A percentile compares a stretch with the other conserved stretches of the same genome.
Evolutionary conservation across 441 rosid genomes (phyloP).

Genomic region (Croton setiger): DNA sequence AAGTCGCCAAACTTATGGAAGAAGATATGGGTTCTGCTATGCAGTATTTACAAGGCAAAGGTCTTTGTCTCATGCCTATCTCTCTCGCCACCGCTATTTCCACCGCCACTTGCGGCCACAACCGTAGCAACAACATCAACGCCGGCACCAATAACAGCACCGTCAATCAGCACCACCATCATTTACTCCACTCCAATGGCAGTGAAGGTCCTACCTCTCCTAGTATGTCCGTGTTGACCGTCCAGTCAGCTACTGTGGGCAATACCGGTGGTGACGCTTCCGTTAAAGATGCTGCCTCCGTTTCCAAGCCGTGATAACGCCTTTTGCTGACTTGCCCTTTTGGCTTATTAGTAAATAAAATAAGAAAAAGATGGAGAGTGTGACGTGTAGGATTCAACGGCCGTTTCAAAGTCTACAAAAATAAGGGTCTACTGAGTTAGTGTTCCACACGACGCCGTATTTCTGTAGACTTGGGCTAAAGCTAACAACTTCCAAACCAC

Average conservation of each 20-base stretch:
- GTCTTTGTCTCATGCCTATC: slow-evolving; percentile 96
- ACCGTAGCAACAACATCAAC: slow-evolving; percentile 23
- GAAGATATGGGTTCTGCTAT: slow-evolving; percentile 97
- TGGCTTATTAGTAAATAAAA: background rate
- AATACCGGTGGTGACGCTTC: slow-evolving; percentile 41
- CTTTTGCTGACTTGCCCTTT: slow-evolving; percentile 11
- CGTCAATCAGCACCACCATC: slow-evolving; percentile 1
- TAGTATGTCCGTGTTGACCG: slow-evolving; percentile 64
- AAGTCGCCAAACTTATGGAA: slow-evolving; percentile 92
- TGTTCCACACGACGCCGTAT: slow-evolving; percentile 45
- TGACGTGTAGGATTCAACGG: slow-evolving; percentile 16
- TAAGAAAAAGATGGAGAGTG: background rate
- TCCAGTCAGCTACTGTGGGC: slow-evolving; percentile 54
- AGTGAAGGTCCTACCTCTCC: slow-evolving; percentile 62
- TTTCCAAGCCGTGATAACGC: slow-evolving; percentile 66
- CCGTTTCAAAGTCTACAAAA: slow-evolving; percentile 44
- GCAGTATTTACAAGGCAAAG: slow-evolving; percentile 95
- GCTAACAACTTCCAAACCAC: slow-evolving; percentile 9
- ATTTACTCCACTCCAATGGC: slow-evolving; percentile 33
- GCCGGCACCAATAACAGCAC: slow-evolving; percentile 8
- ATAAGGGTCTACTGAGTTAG: slow-evolving; percentile 20
- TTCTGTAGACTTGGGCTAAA: slow-evolving; percentile 35
- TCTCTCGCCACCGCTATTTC: slow-evolving; percentile 84
- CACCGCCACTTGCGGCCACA: slow-evolving; percentile 55
- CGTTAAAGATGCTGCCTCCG: slow-evolving; percentile 63